Base-by-base conservation (phyloP, 2,329 filamentous ascomycete genomes). In the Fusarium sulawesiense region DNA sequence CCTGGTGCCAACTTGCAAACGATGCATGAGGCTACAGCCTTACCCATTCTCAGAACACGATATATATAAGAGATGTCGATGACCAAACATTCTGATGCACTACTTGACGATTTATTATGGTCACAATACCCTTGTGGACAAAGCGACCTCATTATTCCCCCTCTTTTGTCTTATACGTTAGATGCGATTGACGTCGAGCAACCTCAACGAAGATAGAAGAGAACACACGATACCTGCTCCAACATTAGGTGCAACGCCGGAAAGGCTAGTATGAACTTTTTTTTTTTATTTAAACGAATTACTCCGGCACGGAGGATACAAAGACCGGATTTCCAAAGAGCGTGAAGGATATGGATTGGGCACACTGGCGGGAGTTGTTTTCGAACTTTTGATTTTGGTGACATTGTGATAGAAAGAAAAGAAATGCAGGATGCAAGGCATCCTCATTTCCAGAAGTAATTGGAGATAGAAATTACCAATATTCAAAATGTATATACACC, bases 1-100 rank as follows among this genome's bases (percentile, higher is more conserved):
- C 92, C n/a, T 99, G 96, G 96, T 93, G 80, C 63, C 75, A 78
- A 51, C 67, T 66, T 45, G 25, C 34, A 40, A 25, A 42, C 32
- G 51, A 55, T 30, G 37, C 27, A 56, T 72, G 53, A 72, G 29
- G 40, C 48, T 18, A 6, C 11, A 18, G 25, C 34, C 42, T 21
- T 27, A 18, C n/a, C 45, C 34, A 40, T 37, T 42, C 20, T 29
- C 45, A 64, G 29, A 48, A 57, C 41, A 61, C 29, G 53, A 60
- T 49, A 44, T 50, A 50, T 30, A 65, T 47, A 60, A 53, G 56
- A 58, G 23, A 57, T 41, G 41, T 53, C 44, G 60, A 48, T 23
- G 23, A 70, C 47, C 32, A 62, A 29, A 64, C 42, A 61, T 48
- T 53, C 48, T 41, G 23, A 64, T 14, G 16, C 27, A 49, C 62